Evolutionary conservation across 1,139 yeast species (phyloP).

Genomic region (Pichia norvegensis): DNA sequence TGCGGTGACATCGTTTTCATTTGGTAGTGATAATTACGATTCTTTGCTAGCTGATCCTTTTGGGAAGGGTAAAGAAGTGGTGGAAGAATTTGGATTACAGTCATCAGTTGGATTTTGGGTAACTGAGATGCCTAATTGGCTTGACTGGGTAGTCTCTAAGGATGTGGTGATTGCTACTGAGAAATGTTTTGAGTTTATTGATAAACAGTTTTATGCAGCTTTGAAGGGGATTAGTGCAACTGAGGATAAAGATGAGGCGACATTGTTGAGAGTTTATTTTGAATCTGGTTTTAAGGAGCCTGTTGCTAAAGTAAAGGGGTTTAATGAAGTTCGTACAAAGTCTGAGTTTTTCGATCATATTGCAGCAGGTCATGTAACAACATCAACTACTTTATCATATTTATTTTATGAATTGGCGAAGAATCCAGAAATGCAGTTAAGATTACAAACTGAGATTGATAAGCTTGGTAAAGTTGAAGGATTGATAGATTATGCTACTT

Average conservation of each 20-base stretch:
- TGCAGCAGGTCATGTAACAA: conserved; percentile 73
- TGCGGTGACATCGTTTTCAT: conserved; percentile 53
- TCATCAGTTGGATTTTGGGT: conserved; percentile 68
- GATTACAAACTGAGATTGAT: conserved; percentile 34
- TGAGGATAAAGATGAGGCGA: conserved; percentile 22
- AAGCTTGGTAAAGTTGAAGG: conserved; percentile 1
- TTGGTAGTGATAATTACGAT: conserved; percentile 41
- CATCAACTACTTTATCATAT: conserved; percentile 59
- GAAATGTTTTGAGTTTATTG: conserved; percentile 45
- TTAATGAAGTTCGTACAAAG: conserved; percentile 27
- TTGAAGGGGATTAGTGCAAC: conserved; percentile 19
- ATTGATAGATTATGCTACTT: conserved; percentile 22
- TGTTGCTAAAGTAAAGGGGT: background rate
- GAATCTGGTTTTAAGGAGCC: conserved; percentile 14
- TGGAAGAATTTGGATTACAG: conserved; percentile 44
- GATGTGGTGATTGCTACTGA: conserved; percentile 34
- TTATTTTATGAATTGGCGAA: conserved; percentile 53
- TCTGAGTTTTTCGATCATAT: conserved; percentile 44
- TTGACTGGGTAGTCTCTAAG: conserved; percentile 42
- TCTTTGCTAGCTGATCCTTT: conserved; percentile 25
- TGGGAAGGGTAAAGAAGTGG: conserved; percentile 33
- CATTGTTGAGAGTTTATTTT: conserved; percentile 22
- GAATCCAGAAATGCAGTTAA: conserved; percentile 35
- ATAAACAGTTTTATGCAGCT: conserved; percentile 33
- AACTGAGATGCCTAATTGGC: conserved; percentile 50